phyloP scores from a whole-genome alignment of 192 early-diverging fungal genomes.

The Entomortierella lignicola region DNA sequence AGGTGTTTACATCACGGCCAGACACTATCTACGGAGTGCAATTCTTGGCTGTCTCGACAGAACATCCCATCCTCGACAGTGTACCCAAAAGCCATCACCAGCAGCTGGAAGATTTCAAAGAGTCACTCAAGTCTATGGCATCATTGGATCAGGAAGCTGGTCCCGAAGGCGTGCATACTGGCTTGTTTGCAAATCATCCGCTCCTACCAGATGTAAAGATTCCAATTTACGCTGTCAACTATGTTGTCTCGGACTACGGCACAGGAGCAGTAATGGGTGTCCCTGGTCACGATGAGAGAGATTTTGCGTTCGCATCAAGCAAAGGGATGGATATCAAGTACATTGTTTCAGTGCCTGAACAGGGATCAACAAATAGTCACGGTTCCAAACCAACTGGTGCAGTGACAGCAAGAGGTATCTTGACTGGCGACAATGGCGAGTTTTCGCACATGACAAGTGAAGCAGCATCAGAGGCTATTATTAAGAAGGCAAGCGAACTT shows the following conservation, averaged over 20 bases:
- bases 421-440: constrained; percentile 64
- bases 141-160: constrained; percentile 14
- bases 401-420: constrained; percentile 67
- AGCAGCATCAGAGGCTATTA: constrained; percentile 66
- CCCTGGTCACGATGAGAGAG: constrained; percentile 82
- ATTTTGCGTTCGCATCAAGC: constrained; percentile 72
- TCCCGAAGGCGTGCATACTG: constrained; percentile 68
- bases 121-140: constrained; percentile 8
- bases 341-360: constrained; percentile 60
- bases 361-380: constrained; percentile 10
- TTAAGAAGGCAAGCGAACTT: constrained; percentile 55
- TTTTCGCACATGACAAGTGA: constrained; percentile 72
- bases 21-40: constrained; percentile 83
- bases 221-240: constrained; percentile 79
- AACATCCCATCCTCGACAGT: constrained; percentile 68
- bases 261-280: constrained; percentile 91
- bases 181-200: constrained; percentile 73
- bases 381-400: constrained; percentile 3
- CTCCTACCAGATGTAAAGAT: constrained; percentile 61
- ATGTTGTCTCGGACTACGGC: constrained; percentile 82
- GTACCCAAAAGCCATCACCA: constrained; percentile 29
- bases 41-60: constrained; percentile 73
- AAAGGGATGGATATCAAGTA: constrained; percentile 64
- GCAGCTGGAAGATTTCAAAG: constrained; percentile 25
- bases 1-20: constrained; percentile 83